Conservation (phyloP, 805 yeast genomes). For the Nakazawaea siamensis region DNA sequence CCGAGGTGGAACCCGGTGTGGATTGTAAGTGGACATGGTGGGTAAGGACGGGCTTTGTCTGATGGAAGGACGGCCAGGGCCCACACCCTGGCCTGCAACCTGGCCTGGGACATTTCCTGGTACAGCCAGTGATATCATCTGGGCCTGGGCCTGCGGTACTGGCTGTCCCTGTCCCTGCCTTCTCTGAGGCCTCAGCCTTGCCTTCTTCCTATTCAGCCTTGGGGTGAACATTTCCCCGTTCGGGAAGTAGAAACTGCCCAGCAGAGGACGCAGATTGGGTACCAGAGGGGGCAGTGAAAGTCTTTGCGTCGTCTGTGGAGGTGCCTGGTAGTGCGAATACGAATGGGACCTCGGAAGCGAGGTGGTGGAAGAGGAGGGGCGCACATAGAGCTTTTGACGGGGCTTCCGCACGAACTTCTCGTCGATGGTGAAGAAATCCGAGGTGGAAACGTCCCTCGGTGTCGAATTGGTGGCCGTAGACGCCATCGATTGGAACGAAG, state of each 20-base stretch:
- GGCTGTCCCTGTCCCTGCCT: no score
- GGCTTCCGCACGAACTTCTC: conserved; percentile 30
- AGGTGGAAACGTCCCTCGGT: conserved; percentile 29
- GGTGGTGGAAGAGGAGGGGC: no score
- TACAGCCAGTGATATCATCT: no score
- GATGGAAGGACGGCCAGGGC: background rate
- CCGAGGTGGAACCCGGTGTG: conserved; percentile 2
- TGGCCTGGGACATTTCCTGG: conserved; percentile 9
- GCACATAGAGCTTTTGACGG: conserved; percentile 18
- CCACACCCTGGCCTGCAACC: background rate
- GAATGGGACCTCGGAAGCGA: conserved; percentile 3
- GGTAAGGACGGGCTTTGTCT: conserved; percentile 10
- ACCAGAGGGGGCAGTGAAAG: no score
- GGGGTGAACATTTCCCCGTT: conserved; percentile 49
- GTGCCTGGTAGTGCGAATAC: background rate
- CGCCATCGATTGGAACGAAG: no score
- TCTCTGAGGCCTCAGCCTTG: conserved; percentile 30
- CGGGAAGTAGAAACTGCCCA: conserved; percentile 34
- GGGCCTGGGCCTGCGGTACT: no score
- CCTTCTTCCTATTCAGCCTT: conserved; percentile 29
- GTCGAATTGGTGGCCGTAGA: background rate
- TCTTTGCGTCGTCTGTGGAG: background rate
- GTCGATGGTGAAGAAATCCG: conserved; percentile 28
- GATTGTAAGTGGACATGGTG: conserved; percentile 2
- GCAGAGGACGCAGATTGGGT: conserved; percentile 11